Evolutionary conservation across 805 yeast species (phyloP).

Genomic region (Myxozyma mucilagina): DNA sequence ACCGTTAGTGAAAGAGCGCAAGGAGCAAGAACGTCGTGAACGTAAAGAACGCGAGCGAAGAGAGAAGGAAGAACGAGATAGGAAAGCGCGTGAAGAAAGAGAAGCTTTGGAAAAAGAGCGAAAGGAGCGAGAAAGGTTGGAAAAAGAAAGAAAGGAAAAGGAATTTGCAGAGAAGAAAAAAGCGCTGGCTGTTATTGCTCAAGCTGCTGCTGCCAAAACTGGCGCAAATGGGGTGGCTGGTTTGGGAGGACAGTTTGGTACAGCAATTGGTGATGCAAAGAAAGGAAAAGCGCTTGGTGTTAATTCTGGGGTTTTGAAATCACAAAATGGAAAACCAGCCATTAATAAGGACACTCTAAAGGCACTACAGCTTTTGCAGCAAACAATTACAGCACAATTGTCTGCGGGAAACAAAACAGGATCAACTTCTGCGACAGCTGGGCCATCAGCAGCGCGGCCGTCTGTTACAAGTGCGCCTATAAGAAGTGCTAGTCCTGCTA

Average conservation of each 20-base stretch:
- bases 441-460: neutral
- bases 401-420: neutral
- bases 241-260: neutral
- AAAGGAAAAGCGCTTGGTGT: constrained; percentile 14
- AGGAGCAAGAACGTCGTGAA: constrained; percentile 57
- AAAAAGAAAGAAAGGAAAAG: constrained; percentile 27
- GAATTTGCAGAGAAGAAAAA: constrained; percentile 33
- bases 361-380: constrained; percentile 79
- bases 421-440: neutral
- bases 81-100: constrained; percentile 42
- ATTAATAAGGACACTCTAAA: constrained; percentile 58
- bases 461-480: neutral
- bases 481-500: neutral
- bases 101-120: constrained; percentile 35
- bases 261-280: neutral
- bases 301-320: constrained; percentile 16
- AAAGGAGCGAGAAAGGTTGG: constrained; percentile 21
- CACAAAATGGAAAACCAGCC: constrained; percentile 14
- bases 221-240: constrained; percentile 2
- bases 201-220: constrained; percentile 23
- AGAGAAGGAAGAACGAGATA: constrained; percentile 40
- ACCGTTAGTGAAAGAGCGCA: constrained; percentile 53
- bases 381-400: constrained; percentile 77
- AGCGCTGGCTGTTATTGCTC: constrained; percentile 21
- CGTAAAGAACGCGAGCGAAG: constrained; percentile 36